Evolutionary conservation across 2,329 filamentous ascomycete species (phyloP), one percentile per base, ranked within the genome.

Genomic region (Tolypocladium amazonense): DNA sequence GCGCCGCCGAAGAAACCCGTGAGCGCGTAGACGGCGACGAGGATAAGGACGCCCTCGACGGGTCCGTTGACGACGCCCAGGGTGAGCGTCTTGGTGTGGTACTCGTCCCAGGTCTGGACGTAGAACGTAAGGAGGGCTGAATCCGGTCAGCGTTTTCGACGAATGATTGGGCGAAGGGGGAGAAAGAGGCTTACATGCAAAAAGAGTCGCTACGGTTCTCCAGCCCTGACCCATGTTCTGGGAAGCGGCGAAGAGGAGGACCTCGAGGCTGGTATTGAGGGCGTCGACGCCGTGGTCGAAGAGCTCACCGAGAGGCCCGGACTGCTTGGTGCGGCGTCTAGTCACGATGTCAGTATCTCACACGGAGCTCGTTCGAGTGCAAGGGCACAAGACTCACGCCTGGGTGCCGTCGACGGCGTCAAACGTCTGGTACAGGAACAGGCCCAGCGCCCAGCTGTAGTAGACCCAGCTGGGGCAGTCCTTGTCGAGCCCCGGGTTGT

Each of bases 211-310:
- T 15, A 97, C 86, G 0, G 92, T 96, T 75, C 86, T 86, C 93
- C 92, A 97, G 62, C 88, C 86, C 76, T 96, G 91, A 54, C 93
- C 93, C 71, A 97, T 84, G 71, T 97, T 97, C 81, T 96, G 92
- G 41, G 89, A 88, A 39, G 88, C 92, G 14, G 92, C 90, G 71
- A 99, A 99, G 66, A 99, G 84, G 61, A 97, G 81, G 43, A 93
- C 90, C 71, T 95, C 94, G 65, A 99, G 85, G n/a, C 87, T 88
- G 4, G 94, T 99, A 75, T 99, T 99, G 72, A 95, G 85, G 37
- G 94, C 94, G 74, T 99, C 94, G 65, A 99, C 94, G 63, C 92
- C 92, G 74, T 99, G 94, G 72, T 99, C 94, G 71, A 99, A 99
- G 30, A 99, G 84, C 74, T 99, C 94, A 65, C 94, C 94, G 38